Percentiles rank a stretch among this genome's conserved stretches.
Conservation (phyloP, 2,329 filamentous ascomycete species). For the Coniochaeta sp. region DNA sequence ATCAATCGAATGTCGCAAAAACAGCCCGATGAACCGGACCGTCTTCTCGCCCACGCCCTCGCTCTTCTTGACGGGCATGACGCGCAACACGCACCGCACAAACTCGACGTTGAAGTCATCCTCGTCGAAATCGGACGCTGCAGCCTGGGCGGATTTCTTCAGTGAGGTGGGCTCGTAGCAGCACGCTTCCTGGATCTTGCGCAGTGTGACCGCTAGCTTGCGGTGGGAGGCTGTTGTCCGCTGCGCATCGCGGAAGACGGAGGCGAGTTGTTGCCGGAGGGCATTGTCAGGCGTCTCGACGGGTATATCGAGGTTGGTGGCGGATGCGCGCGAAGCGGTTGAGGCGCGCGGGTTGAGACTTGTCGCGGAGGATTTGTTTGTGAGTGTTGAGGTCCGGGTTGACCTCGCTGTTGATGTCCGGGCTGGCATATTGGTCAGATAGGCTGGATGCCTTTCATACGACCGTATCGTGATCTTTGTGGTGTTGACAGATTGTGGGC, state of each 20-base stretch:
- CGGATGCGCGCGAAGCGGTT: conserved; percentile 37
- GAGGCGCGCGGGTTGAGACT: conserved; percentile 33
- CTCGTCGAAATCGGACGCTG: conserved; percentile 65
- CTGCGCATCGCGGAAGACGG: conserved; percentile 75
- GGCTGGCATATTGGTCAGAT: conserved; percentile 35
- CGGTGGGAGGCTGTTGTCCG: conserved; percentile 83
- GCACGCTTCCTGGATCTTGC: conserved; percentile 86
- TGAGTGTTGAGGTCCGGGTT: conserved; percentile 34
- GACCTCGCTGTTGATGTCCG: conserved; percentile 36
- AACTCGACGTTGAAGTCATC: conserved; percentile 84
- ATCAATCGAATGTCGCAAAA: conserved; percentile 64
- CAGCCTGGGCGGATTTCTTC: conserved; percentile 38
- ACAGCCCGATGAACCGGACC: conserved; percentile 81
- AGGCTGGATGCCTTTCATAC: background rate
- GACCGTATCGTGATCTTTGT: background rate
- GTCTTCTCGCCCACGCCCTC: conserved; percentile 81
- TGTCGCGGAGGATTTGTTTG: conserved; percentile 30
- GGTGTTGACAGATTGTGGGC: background rate
- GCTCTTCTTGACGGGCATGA: conserved; percentile 85
- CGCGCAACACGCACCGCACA: conserved; percentile 69
- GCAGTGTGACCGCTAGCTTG: conserved; percentile 78
- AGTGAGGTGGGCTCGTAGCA: conserved; percentile 52
- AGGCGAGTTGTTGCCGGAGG: conserved; percentile 66
- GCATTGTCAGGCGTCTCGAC: conserved; percentile 64
- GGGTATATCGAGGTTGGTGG: conserved; percentile 45